Evolutionary conservation across 768 basidiomycete species (phyloP), one percentile per base, ranked within the genome.

Genomic region (Termitomyces sp.): DNA sequence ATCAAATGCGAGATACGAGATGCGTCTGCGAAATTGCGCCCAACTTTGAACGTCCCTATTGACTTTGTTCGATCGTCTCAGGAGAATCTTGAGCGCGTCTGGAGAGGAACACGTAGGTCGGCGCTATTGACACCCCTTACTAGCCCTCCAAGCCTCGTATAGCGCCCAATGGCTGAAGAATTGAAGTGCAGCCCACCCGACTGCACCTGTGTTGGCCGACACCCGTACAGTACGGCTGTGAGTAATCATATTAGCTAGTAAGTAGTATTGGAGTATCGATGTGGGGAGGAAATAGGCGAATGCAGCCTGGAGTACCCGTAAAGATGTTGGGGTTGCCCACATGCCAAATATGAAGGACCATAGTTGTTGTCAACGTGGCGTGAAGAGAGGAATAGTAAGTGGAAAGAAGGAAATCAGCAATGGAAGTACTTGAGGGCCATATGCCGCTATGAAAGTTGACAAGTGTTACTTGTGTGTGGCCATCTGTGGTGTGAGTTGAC

Each of bases 161-260:
- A 77, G 65, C 13, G 75, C 71, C 65, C 73, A 78, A 63, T 79
- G 79, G 46, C 66, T 74, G 66, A 79, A 79, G 24, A 80, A 46
- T 11, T 35, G 59, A 4, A 78, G 79, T 42, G 72, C 70, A 16
- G 74, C 66, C 76, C 76, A 79, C 18, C 79, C 77, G 13, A 73
- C 67, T 48, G 65, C 57, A 7, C 72, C 62, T 18, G 69, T 67
- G 46, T 50, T 63, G 72, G 12, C 69, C 73, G 20, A 64, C 57
- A 13, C 67, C 46, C 7, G 63, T 70, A 11, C 73, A 68, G 45
- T 2, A 66, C 36, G 16, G 70, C 73, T 7, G 69, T 62, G n/a
- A 63, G 54, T 35, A 74, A 61, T 69, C 73, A 74, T 18, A 72
- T n/a, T 12, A 54, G 57, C n/a, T 28, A 4, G 28, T 2, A 28